Evolutionary conservation across 2,329 filamentous ascomycete species (phyloP).

Genomic region (Fusarium palustre): DNA sequence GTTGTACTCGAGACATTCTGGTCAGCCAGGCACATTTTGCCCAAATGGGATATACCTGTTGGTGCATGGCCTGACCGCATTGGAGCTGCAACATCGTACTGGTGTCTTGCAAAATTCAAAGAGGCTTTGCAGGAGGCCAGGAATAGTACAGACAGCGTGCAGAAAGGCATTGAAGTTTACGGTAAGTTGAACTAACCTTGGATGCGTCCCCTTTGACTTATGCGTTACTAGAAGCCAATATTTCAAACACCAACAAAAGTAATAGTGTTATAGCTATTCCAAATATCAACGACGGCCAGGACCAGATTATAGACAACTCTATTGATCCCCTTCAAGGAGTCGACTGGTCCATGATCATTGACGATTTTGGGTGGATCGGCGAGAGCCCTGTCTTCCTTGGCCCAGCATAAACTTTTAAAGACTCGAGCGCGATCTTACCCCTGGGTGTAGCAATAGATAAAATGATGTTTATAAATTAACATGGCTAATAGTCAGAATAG

Average conservation of each 20-base stretch:
- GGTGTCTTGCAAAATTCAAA: slow-evolving; percentile 63
- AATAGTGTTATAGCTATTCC: slow-evolving; percentile 2
- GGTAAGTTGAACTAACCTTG: slow-evolving; percentile 40
- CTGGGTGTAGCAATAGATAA: background rate
- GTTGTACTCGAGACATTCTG: slow-evolving; percentile 64
- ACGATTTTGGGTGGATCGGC: slow-evolving; percentile 61
- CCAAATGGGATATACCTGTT: slow-evolving; percentile 55
- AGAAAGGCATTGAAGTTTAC: slow-evolving; percentile 48
- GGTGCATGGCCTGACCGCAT: slow-evolving; percentile 60
- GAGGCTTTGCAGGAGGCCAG: slow-evolving; percentile 54
- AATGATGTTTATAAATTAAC: background rate
- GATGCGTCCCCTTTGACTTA: background rate
- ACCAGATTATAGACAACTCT: slow-evolving; percentile 36
- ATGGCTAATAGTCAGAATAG: background rate
- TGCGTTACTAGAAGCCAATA: slow-evolving; percentile 4
- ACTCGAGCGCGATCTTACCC: too few species aligned
- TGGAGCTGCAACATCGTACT: slow-evolving; percentile 62
- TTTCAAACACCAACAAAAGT: background rate
- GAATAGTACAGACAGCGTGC: slow-evolving; percentile 49
- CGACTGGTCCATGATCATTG: slow-evolving; percentile 64
- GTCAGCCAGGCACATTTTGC: slow-evolving; percentile 55
- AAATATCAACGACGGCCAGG: slow-evolving; percentile 18
- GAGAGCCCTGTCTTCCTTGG: slow-evolving; percentile 50
- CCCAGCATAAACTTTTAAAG: slow-evolving; percentile 36
- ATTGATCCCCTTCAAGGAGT: slow-evolving; percentile 58